Percentiles rank a stretch among this genome's conserved stretches.
These are phyloP conservation scores for Pseudogymnoascus pannorum DNA, from an alignment of 2,329 filamentous ascomycete genomes.

Conservation along the genomic window DNA sequence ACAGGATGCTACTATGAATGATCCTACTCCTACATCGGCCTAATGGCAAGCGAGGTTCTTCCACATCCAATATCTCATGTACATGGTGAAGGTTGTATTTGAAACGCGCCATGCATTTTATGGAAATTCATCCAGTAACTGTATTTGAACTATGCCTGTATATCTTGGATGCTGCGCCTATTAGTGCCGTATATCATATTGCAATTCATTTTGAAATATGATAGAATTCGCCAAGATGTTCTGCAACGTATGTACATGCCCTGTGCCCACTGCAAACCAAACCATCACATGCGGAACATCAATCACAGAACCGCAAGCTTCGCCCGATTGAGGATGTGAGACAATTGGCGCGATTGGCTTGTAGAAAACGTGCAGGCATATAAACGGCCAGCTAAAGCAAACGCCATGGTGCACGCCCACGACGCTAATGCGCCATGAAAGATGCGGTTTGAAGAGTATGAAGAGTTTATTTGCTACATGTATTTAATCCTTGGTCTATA, in stretches of 20 bases:
- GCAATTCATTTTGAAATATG: neutral
- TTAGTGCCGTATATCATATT: neutral
- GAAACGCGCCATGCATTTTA: neutral
- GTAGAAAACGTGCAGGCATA: neutral
- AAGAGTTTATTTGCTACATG: neutral
- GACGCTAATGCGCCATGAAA: neutral
- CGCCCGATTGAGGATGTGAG: neutral
- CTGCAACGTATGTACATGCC: neutral
- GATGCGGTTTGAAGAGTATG: neutral
- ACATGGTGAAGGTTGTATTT: neutral
- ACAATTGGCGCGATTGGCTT: neutral
- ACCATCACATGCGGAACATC: neutral
- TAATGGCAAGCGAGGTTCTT: neutral
- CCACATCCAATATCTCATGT: neutral
- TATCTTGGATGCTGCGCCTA: neutral
- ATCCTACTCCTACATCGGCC: neutral
- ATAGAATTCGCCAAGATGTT: neutral
- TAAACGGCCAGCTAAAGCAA: neutral
- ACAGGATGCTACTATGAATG: neutral
- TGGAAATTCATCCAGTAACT: neutral
- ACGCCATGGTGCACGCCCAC: neutral
- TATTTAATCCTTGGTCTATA: neutral
- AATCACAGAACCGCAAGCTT: conserved; percentile 6
- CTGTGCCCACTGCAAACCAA: neutral
- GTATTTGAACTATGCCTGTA: neutral